Percentiles rank a stretch among this genome's conserved stretches.
These are phyloP conservation scores for Castanopsis chinensis DNA, from an alignment of 306 rosid species.

Conservation along the genomic window DNA sequence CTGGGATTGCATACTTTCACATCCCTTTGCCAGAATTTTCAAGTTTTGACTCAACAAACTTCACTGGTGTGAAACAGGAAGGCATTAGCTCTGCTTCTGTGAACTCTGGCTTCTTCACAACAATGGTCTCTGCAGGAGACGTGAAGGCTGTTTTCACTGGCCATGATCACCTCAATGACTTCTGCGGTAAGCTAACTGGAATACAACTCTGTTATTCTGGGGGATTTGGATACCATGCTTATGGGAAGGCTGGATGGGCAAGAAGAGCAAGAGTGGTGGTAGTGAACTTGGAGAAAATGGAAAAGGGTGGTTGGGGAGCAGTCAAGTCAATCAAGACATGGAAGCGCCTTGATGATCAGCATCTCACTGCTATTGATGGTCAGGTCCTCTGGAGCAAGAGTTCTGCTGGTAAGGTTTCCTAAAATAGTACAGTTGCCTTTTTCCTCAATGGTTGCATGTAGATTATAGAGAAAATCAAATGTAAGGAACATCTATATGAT, in stretches of 20 bases:
- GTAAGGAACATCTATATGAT: not conserved
- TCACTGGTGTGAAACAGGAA: constrained; percentile 70
- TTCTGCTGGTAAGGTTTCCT: constrained; percentile 46
- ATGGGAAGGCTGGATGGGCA: constrained; percentile 92
- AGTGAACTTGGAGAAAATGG: constrained; percentile 64
- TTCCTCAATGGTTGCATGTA: constrained; percentile 11
- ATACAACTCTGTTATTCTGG: constrained; percentile 83
- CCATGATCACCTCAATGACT: constrained; percentile 90
- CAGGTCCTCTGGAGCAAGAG: constrained; percentile 74
- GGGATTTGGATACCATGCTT: constrained; percentile 95
- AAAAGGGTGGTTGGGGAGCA: constrained; percentile 60
- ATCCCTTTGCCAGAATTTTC: constrained; percentile 85
- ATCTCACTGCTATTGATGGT: constrained; percentile 58
- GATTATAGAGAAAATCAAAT: not conserved
- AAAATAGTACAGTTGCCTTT: not conserved
- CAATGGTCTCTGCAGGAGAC: constrained; percentile 83
- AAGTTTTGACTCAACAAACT: constrained; percentile 62
- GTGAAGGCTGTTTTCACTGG: constrained; percentile 89
- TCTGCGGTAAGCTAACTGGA: constrained; percentile 69
- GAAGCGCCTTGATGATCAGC: constrained; percentile 81
- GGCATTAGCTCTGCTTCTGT: constrained; percentile 81
- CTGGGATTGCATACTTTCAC: constrained; percentile 84
- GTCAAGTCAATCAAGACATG: constrained; percentile 82
- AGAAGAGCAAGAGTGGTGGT: constrained; percentile 87
- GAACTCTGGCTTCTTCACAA: constrained; percentile 88